Evolutionary conservation across 176 grass and related monocot species (phyloP).

Genomic region (sorghum (Sorghum bicolor)): Sorghum_bicolor_NCBIv3 NC_012872.2:16247001-16247500

Average conservation of each 20-base stretch:
- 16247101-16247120: not conserved
- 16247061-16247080: slow-evolving; percentile 20
- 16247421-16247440: slow-evolving; percentile 64
- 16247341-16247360: slow-evolving; percentile 47
- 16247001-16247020: not conserved
- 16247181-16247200: slow-evolving; percentile 97
- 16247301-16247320: slow-evolving; percentile 58
- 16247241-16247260: slow-evolving; percentile 85
- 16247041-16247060: not conserved
- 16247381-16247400: slow-evolving; percentile 71
- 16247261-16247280: slow-evolving; percentile 92
- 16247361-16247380: slow-evolving; percentile 68
- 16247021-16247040: not conserved
- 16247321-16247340: slow-evolving; percentile 55
- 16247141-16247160: slow-evolving; percentile 11
- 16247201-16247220: slow-evolving; percentile 65
- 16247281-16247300: slow-evolving; percentile 85
- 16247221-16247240: slow-evolving; percentile 82
- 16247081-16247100: not conserved
- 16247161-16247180: slow-evolving; percentile 19
- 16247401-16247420: slow-evolving; percentile 70
- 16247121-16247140: slow-evolving; percentile 18
- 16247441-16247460: slow-evolving; percentile 79
- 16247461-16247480: slow-evolving; percentile 47
- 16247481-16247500: slow-evolving; percentile 42